phyloP scores from a whole-genome alignment of 768 basidiomycete genomes.

The Boletus coccyginus region DNA sequence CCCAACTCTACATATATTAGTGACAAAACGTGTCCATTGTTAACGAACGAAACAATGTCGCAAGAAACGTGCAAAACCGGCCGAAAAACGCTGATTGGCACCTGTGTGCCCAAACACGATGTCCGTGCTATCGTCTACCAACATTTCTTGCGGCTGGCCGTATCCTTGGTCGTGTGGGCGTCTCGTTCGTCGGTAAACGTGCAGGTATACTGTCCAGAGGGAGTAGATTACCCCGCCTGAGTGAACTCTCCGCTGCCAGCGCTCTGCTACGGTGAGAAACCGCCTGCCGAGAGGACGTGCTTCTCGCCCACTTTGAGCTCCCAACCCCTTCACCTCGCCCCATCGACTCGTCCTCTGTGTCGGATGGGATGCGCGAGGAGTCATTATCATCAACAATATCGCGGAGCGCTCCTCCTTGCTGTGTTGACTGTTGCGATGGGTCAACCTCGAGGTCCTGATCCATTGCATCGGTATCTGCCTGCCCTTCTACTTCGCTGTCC shows the following conservation, averaged over 20 bases:
- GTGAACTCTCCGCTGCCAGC: constrained; percentile 21
- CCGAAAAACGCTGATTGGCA: neutral
- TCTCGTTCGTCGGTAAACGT: constrained; percentile 46
- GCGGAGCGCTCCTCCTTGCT: constrained; percentile 27
- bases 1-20: no score
- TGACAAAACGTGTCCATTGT: no score
- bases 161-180: constrained; percentile 60
- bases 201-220: constrained; percentile 34
- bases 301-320: constrained; percentile 30
- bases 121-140: constrained; percentile 43
- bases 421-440: constrained; percentile 32
- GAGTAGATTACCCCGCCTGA: constrained; percentile 25
- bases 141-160: constrained; percentile 37
- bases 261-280: constrained; percentile 16
- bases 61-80: no score
- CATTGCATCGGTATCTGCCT: constrained; percentile 68
- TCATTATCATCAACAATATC: constrained; percentile 27
- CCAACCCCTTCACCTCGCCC: constrained; percentile 28
- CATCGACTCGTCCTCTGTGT: constrained; percentile 33
- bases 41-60: no score
- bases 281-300: constrained; percentile 18
- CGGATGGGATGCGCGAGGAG: constrained; percentile 22
- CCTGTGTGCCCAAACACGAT: no score
- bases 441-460: constrained; percentile 54
- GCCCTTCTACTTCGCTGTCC: constrained; percentile 45